A percentile compares a stretch with the other conserved stretches of the same genome.
These are phyloP conservation scores for Cytospora paraplurivora DNA, from an alignment of 2,329 filamentous ascomycete genomes.

Conservation along the genomic window DNA sequence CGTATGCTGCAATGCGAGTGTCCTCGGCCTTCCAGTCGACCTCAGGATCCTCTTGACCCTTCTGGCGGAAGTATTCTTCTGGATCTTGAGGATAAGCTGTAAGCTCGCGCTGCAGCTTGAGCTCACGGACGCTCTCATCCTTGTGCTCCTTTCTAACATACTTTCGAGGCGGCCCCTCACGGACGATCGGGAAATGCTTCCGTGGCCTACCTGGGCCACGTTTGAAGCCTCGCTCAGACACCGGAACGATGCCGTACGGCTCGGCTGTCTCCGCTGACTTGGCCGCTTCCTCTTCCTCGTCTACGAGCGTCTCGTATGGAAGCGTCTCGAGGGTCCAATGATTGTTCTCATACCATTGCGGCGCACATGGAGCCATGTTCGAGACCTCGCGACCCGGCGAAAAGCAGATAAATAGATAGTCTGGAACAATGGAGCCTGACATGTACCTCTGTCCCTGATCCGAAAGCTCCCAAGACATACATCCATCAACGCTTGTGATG, in stretches of 20 bases:
- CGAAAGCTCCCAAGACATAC: constrained; percentile 51
- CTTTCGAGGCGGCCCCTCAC: constrained; percentile 23
- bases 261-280: constrained; percentile 29
- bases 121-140: constrained; percentile 31
- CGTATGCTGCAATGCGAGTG: constrained; percentile 56
- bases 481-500: constrained; percentile 41
- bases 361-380: constrained; percentile 34
- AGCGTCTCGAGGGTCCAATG: constrained; percentile 46
- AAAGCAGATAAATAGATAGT: constrained; percentile 45
- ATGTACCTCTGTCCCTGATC: constrained; percentile 39
- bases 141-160: constrained; percentile 27
- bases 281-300: constrained; percentile 36
- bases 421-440: constrained; percentile 38
- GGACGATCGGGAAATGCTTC: constrained; percentile 2
- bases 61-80: constrained; percentile 39
- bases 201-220: constrained; percentile 22
- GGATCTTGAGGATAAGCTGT: constrained; percentile 39
- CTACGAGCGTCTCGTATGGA: constrained; percentile 44
- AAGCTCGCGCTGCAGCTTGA: constrained; percentile 38
- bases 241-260: constrained; percentile 26
- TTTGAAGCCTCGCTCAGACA: constrained; percentile 10
- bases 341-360: constrained; percentile 43
- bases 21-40: constrained; percentile 47
- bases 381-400: constrained; percentile 32
- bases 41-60: constrained; percentile 38